Percentiles rank a stretch among this genome's conserved stretches.
phyloP scores from a whole-genome alignment of 192 early-diverging fungal species.

The Coemansia sp. region DNA sequence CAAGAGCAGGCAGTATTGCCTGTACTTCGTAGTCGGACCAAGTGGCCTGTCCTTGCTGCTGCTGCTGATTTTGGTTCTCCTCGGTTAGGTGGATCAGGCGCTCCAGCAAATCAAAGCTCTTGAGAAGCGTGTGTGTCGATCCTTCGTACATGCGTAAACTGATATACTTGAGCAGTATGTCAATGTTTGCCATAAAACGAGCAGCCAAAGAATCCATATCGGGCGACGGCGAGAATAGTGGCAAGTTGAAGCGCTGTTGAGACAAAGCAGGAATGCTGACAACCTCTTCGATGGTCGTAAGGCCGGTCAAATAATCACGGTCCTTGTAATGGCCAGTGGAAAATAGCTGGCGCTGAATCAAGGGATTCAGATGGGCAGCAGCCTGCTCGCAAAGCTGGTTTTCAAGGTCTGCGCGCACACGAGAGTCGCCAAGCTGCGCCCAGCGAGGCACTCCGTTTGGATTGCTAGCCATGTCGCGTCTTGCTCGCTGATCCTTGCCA shows the following conservation, averaged over 20 bases:
- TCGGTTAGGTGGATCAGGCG: constrained; percentile 69
- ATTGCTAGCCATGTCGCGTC: constrained; percentile 66
- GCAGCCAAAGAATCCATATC: constrained; percentile 59
- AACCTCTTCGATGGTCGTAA: constrained; percentile 70
- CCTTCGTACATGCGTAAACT: constrained; percentile 91
- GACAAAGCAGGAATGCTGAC: constrained; percentile 53
- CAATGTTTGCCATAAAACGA: constrained; percentile 71
- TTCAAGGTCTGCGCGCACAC: constrained; percentile 39
- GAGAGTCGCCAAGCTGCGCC: constrained; percentile 44
- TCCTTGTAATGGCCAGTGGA: constrained; percentile 87
- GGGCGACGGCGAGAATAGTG: constrained; percentile 31
- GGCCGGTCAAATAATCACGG: constrained; percentile 69
- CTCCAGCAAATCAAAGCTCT: constrained; percentile 80
- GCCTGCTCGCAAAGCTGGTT: constrained; percentile 63
- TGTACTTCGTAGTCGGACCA: constrained; percentile 82
- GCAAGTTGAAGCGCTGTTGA: constrained; percentile 41
- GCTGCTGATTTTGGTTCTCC: constrained; percentile 56
- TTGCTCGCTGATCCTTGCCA: constrained; percentile 69
- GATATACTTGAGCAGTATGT: constrained; percentile 83
- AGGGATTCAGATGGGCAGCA: constrained; percentile 61
- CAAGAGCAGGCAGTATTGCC: constrained; percentile 68
- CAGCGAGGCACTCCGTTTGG: constrained; percentile 67
- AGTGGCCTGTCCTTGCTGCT: constrained; percentile 9
- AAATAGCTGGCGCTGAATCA: constrained; percentile 67
- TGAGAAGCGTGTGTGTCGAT: constrained; percentile 85